phyloP scores from a whole-genome alignment of 768 basidiomycete genomes.

The Russula griseocarnosa region DNA sequence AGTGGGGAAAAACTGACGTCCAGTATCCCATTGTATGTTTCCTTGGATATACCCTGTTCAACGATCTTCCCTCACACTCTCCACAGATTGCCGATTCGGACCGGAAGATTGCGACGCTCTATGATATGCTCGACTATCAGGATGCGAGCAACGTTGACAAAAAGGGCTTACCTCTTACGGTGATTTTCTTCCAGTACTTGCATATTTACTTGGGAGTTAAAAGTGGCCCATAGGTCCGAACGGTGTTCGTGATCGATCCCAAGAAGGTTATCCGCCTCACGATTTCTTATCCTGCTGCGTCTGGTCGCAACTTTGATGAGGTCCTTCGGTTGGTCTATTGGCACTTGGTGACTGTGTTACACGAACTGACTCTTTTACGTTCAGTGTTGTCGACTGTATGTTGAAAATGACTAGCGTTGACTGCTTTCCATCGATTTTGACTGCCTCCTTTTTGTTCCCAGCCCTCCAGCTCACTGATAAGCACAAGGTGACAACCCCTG shows the following conservation, averaged over 20 bases:
- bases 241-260: constrained; percentile 96
- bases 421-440: constrained; percentile 31
- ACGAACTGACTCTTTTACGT: constrained; percentile 1
- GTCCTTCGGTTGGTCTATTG: constrained; percentile 46
- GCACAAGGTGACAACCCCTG: constrained; percentile 81
- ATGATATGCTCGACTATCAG: constrained; percentile 96
- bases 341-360: not conserved
- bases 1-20: constrained; percentile 76
- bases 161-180: constrained; percentile 93
- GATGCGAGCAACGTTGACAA: constrained; percentile 85
- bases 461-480: constrained; percentile 91
- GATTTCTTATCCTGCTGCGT: constrained; percentile 89
- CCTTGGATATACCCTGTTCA: too few species aligned
- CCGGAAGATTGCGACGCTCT: constrained; percentile 76
- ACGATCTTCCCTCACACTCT: not conserved
- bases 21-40: constrained; percentile 84
- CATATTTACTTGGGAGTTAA: not conserved
- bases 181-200: constrained; percentile 29
- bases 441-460: constrained; percentile 13
- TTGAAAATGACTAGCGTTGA: not conserved
- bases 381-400: constrained; percentile 69
- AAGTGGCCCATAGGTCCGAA: constrained; percentile 61
- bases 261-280: constrained; percentile 91
- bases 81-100: constrained; percentile 86
- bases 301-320: constrained; percentile 89